phyloP scores from a whole-genome alignment of 2,329 filamentous ascomycete genomes.

The Cercospora citrullina region DNA sequence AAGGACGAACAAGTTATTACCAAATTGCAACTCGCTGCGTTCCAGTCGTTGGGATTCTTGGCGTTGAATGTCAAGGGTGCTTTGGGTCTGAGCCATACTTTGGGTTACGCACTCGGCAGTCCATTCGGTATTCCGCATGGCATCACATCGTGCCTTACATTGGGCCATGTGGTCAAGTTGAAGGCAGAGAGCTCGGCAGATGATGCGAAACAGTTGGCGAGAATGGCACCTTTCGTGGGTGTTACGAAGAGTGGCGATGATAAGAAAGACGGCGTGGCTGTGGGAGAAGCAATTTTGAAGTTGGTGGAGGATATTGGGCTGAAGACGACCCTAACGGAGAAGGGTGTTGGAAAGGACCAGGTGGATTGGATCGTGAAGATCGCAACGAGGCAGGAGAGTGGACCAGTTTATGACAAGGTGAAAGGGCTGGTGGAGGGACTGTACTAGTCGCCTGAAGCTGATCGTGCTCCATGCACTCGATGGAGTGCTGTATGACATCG shows the following conservation, averaged over 20 bases:
- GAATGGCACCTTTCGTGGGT: slow-evolving; percentile 49
- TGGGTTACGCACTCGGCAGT: slow-evolving; percentile 54
- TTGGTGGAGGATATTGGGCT: slow-evolving; percentile 49
- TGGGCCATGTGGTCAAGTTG: slow-evolving; percentile 56
- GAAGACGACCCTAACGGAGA: slow-evolving; percentile 50
- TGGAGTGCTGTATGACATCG: background rate
- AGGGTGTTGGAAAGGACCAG: slow-evolving; percentile 46
- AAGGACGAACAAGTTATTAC: slow-evolving; percentile 53
- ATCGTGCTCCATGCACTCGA: background rate
- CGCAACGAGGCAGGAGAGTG: slow-evolving; percentile 47
- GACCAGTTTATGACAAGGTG: slow-evolving; percentile 47
- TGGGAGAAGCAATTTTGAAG: slow-evolving; percentile 47
- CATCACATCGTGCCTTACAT: slow-evolving; percentile 56
- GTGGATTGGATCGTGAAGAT: slow-evolving; percentile 46
- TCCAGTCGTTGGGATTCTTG: slow-evolving; percentile 52
- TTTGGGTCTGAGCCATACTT: slow-evolving; percentile 47
- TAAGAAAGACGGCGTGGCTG: slow-evolving; percentile 46
- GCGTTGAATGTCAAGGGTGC: slow-evolving; percentile 54
- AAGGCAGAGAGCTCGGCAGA: slow-evolving; percentile 48
- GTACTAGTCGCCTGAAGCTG: slow-evolving; percentile 35
- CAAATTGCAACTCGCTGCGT: slow-evolving; percentile 54
- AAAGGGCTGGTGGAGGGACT: slow-evolving; percentile 46
- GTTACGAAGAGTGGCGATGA: slow-evolving; percentile 43
- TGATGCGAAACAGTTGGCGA: slow-evolving; percentile 49
- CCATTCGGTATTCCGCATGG: slow-evolving; percentile 60